A percentile compares a stretch with the other conserved stretches of the same genome.
Conservation (phyloP, 768 basidiomycete species). For the Fomitopsis pulvina region DNA sequence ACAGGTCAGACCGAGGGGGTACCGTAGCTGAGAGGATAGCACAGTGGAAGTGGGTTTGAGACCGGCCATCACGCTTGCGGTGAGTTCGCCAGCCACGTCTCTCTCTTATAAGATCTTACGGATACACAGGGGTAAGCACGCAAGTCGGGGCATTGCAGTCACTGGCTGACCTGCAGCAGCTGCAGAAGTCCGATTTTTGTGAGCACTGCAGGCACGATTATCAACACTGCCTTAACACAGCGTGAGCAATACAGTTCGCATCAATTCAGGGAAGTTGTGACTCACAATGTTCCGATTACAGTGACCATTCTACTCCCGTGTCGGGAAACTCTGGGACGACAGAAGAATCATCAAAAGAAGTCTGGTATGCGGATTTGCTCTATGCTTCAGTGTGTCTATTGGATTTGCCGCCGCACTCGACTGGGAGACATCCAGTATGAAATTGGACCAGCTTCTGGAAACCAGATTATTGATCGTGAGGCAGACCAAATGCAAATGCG, state of each 20-base stretch:
- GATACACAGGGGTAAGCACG: not conserved
- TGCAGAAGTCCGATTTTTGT: not conserved
- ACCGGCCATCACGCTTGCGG: not conserved
- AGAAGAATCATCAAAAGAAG: not conserved
- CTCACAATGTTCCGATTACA: not conserved
- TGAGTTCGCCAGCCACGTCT: not conserved
- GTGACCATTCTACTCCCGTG: not conserved
- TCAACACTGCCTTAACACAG: not conserved
- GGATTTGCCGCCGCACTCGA: not conserved
- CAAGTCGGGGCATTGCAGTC: not conserved
- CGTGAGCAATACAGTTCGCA: not conserved
- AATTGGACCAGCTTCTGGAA: not conserved
- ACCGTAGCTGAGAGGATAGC: not conserved
- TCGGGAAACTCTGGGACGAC: not conserved
- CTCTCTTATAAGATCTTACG: not conserved
- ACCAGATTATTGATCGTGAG: not conserved
- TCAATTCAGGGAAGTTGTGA: not conserved
- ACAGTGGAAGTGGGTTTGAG: not conserved
- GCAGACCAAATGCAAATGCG: not conserved
- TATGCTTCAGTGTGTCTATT: not conserved
- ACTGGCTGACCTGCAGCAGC: not conserved
- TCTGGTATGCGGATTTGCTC: not conserved
- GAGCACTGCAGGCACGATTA: not conserved
- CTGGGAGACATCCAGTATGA: not conserved
- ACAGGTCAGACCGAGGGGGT: not conserved